Percentiles rank a stretch among this genome's conserved stretches.
Conservation (phyloP, 139 green algal genomes). For the Auxenochlorella pyrenoidosa region DNA sequence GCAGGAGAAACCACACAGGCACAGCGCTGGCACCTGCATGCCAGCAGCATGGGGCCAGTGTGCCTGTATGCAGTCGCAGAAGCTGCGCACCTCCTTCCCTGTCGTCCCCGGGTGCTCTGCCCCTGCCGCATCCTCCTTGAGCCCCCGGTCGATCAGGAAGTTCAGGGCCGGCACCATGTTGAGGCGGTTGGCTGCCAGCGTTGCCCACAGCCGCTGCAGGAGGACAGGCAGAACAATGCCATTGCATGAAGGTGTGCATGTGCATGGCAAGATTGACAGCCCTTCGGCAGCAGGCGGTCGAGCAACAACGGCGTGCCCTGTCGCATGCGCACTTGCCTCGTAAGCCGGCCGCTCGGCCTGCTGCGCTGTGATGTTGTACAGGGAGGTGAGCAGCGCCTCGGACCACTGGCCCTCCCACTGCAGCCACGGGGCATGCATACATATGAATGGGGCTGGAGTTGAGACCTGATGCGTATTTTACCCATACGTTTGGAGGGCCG, state of each 20-base stretch:
- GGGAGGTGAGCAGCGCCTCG: conserved; percentile 47
- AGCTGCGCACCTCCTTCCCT: conserved; percentile 11
- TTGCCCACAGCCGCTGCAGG: conserved; percentile 88
- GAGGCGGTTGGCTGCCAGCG: conserved; percentile 73
- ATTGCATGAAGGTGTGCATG: neutral
- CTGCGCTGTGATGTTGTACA: conserved; percentile 37
- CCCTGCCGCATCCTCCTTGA: conserved; percentile 45
- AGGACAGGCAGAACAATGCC: neutral
- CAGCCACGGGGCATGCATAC: neutral
- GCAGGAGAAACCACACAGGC: too few relatives aligned
- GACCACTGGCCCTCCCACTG: conserved; percentile 78
- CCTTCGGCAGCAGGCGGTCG: neutral
- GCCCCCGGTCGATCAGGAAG: conserved; percentile 81
- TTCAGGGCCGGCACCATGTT: conserved; percentile 91
- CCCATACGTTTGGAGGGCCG: too few relatives aligned
- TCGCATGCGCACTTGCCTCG: neutral
- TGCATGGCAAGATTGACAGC: neutral
- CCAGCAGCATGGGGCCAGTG: too few relatives aligned
- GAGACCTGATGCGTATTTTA: too few relatives aligned
- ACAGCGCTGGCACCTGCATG: too few relatives aligned
- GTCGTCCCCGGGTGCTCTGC: conserved; percentile 22
- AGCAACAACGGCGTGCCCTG: neutral
- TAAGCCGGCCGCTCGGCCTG: neutral
- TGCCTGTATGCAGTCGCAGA: neutral
- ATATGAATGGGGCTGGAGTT: neutral